Evolutionary conservation across 805 yeast species (phyloP), one percentile per base, ranked within the genome.

Genomic region (Candida methanosorbosa): DNA sequence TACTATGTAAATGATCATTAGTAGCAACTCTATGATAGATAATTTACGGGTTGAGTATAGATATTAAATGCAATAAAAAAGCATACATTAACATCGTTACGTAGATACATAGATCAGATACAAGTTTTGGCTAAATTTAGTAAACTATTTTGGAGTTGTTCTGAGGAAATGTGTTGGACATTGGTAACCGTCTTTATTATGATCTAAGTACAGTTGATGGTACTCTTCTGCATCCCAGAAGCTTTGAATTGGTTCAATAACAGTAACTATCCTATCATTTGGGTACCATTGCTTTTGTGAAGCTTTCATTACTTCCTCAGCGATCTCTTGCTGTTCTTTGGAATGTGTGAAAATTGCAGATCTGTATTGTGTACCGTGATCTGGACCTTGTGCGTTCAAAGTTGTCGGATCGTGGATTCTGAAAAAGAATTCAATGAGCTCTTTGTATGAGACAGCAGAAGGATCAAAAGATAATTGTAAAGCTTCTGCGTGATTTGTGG

Each of bases 191-290:
- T 63, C 58, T 3, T 96, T 94, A 54, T 90, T 86, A 49, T 75
- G 78, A 37, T 70, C 68, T 48, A 90, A 65, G 55, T 92, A 90
- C 41, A 69, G 51, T 55, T 90, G 97, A 56, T 90, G 98, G 56
- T 88, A 90, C 25, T 78, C 88, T 59, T 90, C 98, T n/a, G 97
- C 97, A 52, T 88, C 96, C 64, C 78, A 81, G 68, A 84, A 92
- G 39, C 65, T 66, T 33, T 64, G 54, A 30, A 86, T 68, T 8
- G 83, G 81, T 50, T 75, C 81, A 34, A 88, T 72, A 30, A 60
- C 61, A 1, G 97, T 87, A 30, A 64, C 81, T 19, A 92, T 80
- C 38, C 63, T 62, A 48, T 79, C 68, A 32, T 68, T 66, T n/a
- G 79, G 78, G 57, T 79, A 81, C 83, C 90, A 92, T 38, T 72